A percentile compares a stretch with the other conserved stretches of the same genome.
Conservation (phyloP, 306 rosid genomes). For the Quercus engelmannii region DNA sequence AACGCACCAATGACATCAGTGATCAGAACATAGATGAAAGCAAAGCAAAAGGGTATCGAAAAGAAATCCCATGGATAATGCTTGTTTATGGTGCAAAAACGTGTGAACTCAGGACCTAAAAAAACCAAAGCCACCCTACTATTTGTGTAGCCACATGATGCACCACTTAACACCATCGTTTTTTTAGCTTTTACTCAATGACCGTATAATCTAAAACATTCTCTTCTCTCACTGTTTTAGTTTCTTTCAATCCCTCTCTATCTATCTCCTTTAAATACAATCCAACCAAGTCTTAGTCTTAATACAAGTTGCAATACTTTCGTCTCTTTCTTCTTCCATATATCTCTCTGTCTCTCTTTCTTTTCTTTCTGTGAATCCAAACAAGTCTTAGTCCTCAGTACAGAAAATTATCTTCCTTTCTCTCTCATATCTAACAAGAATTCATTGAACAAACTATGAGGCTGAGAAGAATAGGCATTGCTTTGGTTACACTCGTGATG, state of each 20-base stretch:
- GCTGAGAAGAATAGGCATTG: conserved; percentile 31
- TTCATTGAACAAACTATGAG: conserved; percentile 19
- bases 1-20: not conserved
- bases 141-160: not conserved
- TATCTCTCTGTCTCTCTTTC: not conserved
- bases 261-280: not conserved
- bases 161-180: not conserved
- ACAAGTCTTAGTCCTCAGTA: not conserved
- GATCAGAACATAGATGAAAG: not conserved
- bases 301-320: not conserved
- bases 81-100: not conserved
- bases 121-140: not conserved
- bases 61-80: not conserved
- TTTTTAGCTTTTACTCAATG: not conserved
- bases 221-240: not conserved
- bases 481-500: conserved; percentile 16
- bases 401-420: not conserved
- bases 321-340: not conserved
- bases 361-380: not conserved
- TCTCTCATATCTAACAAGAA: not conserved
- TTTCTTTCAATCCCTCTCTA: not conserved
- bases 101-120: not conserved
- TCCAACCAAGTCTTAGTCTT: not conserved
- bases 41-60: not conserved
- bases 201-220: not conserved